A percentile compares a stretch with the other conserved stretches of the same genome.
Evolutionary conservation across 441 rosid genomes (phyloP).

Genomic region (Breynia disticha): DNA sequence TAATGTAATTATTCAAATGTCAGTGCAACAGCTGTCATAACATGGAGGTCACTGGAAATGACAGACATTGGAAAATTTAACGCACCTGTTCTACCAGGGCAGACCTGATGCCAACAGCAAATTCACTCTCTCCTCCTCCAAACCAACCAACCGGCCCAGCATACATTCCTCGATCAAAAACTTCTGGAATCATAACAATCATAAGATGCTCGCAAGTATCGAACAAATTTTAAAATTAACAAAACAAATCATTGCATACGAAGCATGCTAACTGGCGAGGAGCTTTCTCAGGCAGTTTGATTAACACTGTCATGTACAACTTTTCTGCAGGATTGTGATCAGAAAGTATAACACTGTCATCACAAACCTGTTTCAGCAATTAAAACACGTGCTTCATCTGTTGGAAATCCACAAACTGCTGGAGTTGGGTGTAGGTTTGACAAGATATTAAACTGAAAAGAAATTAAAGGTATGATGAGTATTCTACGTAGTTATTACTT

Average conservation of each 20-base stretch:
- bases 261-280: background rate
- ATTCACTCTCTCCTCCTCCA: slow-evolving; percentile 96
- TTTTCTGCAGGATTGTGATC: too few relatives aligned
- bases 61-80: slow-evolving; percentile 2
- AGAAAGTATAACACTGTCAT: background rate
- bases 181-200: slow-evolving; percentile 34
- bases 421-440: slow-evolving; percentile 92
- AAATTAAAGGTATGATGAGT: background rate
- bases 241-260: too few relatives aligned
- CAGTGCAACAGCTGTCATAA: background rate
- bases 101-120: slow-evolving; percentile 93
- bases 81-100: slow-evolving; percentile 82
- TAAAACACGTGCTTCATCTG: slow-evolving; percentile 73
- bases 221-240: background rate
- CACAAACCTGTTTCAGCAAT: slow-evolving; percentile 65
- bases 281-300: background rate
- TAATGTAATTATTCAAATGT: too few relatives aligned
- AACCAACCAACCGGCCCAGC: slow-evolving; percentile 97
- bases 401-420: slow-evolving; percentile 93
- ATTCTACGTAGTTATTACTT: background rate
- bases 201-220: background rate
- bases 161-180: slow-evolving; percentile 93
- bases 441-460: slow-evolving; percentile 56
- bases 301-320: background rate
- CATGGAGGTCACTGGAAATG: background rate